These are phyloP conservation scores for Nematocida major DNA, from an alignment of 371 early-diverging fungal genomes.

Conservation along the genomic window DNA sequence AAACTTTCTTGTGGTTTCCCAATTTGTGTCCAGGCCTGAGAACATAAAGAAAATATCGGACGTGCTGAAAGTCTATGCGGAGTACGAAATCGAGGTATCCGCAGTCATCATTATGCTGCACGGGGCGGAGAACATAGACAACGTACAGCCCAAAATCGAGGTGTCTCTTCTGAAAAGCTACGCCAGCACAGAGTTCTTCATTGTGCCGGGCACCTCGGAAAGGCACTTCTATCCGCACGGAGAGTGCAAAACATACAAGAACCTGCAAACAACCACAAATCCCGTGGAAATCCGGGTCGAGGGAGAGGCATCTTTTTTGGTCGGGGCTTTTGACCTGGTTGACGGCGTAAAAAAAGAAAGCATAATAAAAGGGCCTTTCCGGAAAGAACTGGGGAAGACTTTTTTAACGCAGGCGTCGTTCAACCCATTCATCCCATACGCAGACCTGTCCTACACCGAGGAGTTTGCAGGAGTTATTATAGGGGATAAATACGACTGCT, in stretches of 20 bases:
- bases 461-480: conserved; percentile 18
- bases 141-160: background rate
- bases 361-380: background rate
- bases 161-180: background rate
- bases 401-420: conserved; percentile 38
- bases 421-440: conserved; percentile 40
- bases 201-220: background rate
- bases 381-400: background rate
- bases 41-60: background rate
- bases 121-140: background rate
- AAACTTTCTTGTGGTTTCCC: background rate
- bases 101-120: conserved; percentile 22
- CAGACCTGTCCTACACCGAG: conserved; percentile 29
- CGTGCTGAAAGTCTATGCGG: background rate
- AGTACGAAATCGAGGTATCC: background rate
- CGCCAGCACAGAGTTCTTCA: conserved; percentile 9
- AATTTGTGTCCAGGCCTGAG: background rate
- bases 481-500: conserved; percentile 37
- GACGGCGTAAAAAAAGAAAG: conserved; percentile 5
- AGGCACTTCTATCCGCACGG: conserved; percentile 15
- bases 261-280: background rate
- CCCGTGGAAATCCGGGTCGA: conserved; percentile 3
- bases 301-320: background rate
- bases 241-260: background rate
- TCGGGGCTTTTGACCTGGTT: conserved; percentile 24